A percentile compares a stretch with the other conserved stretches of the same genome.
Conservation (phyloP, 768 basidiomycete genomes). For the Naematelia aurantialba region DNA sequence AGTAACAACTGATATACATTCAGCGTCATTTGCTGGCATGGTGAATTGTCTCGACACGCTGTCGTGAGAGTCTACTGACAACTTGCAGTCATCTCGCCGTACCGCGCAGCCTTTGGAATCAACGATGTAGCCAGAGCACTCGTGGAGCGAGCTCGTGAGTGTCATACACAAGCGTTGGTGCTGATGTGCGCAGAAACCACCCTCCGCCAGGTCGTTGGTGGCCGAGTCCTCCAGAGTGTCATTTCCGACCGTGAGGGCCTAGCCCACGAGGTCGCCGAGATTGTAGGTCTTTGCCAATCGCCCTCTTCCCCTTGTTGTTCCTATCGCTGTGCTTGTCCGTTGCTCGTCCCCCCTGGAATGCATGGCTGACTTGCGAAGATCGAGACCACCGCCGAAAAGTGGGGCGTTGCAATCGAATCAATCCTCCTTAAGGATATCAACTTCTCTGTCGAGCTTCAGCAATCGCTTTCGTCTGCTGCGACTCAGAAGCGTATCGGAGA, state of each 20-base stretch:
- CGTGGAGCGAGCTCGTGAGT: conserved; percentile 50
- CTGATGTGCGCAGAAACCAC: conserved; percentile 65
- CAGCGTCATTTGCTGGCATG: conserved; percentile 57
- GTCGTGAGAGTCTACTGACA: too few species aligned
- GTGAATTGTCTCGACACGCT: too few species aligned
- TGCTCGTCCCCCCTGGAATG: not conserved
- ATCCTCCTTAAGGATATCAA: conserved; percentile 66
- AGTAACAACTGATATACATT: not conserved
- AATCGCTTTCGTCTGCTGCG: conserved; percentile 87
- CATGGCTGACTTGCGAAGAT: too few species aligned
- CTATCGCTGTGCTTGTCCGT: too few species aligned
- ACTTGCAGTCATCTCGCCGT: conserved; percentile 56
- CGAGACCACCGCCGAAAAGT: conserved; percentile 57
- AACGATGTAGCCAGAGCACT: conserved; percentile 65
- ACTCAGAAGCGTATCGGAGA: conserved; percentile 97
- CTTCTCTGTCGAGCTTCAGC: conserved; percentile 83
- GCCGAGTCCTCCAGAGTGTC: conserved; percentile 81
- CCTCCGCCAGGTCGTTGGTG: conserved; percentile 93
- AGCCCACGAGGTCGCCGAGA: conserved; percentile 49
- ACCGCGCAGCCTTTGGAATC: conserved; percentile 92
- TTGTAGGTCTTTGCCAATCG: conserved; percentile 27
- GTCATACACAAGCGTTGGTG: not conserved
- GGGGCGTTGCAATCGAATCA: conserved; percentile 95
- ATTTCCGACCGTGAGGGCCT: conserved; percentile 88
- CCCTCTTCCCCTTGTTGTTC: not conserved